Base-by-base conservation (phyloP, 805 yeast genomes). In the Yamadazyma philogaea region DNA sequence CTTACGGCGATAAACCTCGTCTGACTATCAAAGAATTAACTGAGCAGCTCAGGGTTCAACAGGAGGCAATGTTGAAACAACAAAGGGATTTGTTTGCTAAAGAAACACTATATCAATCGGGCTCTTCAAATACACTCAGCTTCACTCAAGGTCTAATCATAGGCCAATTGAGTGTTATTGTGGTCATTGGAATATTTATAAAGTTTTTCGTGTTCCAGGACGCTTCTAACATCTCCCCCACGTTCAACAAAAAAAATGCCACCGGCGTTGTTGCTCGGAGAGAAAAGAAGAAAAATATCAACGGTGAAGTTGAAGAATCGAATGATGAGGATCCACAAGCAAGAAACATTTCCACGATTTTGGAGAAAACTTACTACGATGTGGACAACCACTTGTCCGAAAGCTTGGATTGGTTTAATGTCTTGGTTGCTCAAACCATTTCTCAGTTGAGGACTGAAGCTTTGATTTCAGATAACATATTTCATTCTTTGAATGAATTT, bases 351-450 rank as follows among this genome's bases (percentile, higher is more conserved):
- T 50, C 57, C 12, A 48, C 68, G n/a, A 87, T 93, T 16, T 67
- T 93, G 30, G 97, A 91, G 49, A 90, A 89, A 54, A 89, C 97
- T 0, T 88, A 88, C 57, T 93, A 93, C 62, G 86, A 93, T 56
- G 97, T 93, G 1, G 81, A 82, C 35, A 81, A 80, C 19, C 99
- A 93, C 60, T 73, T 81, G 14, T 78, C 97, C 0, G 99, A 93
- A 66, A 84, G 96, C 0, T 66, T 93, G 46, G 99, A 93, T 60
- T 93, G 99, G 99, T 88, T 93, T 61, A 93, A 91, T 50, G 97
- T 93, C 1, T 70, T 93, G 28, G 76, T 93, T 15, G 99, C 97
- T 0, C 97, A 93, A 60, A 82, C 89, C 6, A 81, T 93, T 19
- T 79, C 87, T 24, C 96, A 90, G 49, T 75, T 89, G 47, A 76